Evolutionary conservation across 2,329 filamentous ascomycete species (phyloP).

Genomic region (Colletotrichum tamarilloi): DNA sequence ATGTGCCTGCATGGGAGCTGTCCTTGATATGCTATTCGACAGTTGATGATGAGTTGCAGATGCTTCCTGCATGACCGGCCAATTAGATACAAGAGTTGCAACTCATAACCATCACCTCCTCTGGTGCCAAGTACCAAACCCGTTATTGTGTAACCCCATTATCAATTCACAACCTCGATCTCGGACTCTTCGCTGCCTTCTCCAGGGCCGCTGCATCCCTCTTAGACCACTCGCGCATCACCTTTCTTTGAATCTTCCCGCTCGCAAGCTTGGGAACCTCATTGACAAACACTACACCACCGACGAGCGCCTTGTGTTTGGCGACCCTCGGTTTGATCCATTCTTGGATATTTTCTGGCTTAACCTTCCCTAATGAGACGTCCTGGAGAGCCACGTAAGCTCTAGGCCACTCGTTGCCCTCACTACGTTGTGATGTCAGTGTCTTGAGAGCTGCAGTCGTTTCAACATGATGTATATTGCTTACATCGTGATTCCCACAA

Average conservation of each 20-base stretch:
- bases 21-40: no score
- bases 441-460: background rate
- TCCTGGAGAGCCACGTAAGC: conserved; percentile 64
- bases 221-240: conserved; percentile 68
- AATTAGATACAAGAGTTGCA: no score
- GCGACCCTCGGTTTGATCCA: conserved; percentile 59
- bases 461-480: conserved; percentile 31
- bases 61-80: no score
- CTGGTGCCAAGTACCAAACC: background rate
- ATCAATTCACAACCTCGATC: conserved; percentile 26
- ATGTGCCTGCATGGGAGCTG: no score
- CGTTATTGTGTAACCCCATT: background rate
- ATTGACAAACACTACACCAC: conserved; percentile 65
- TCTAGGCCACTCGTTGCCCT: conserved; percentile 62
- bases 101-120: background rate
- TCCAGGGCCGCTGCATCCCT: conserved; percentile 53
- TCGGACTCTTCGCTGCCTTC: conserved; percentile 22
- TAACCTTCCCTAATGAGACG: conserved; percentile 55
- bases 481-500: conserved; percentile 62
- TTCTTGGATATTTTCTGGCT: conserved; percentile 62
- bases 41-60: no score
- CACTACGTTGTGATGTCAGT: conserved; percentile 39
- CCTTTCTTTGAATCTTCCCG: conserved; percentile 68
- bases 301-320: conserved; percentile 63
- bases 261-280: conserved; percentile 67